Conservation (phyloP, 2,329 filamentous ascomycete species). For the Paecilomyces sp. region DNA sequence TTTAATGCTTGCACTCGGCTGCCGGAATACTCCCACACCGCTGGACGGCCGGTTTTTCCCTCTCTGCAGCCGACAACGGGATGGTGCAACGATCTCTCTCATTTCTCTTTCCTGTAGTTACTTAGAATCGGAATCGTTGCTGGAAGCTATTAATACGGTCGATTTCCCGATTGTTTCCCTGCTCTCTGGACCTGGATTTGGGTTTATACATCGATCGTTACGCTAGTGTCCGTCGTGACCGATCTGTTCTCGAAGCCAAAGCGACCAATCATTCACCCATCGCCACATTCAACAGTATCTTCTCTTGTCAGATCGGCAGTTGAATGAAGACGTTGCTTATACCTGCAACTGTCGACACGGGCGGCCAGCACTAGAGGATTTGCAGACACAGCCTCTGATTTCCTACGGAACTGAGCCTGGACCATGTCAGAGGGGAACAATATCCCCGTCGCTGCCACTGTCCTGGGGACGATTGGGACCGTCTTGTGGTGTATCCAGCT, state of each 20-base stretch:
- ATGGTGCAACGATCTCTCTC: not conserved
- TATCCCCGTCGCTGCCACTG: conserved; percentile 28
- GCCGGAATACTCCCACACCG: not conserved
- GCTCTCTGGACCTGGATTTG: not conserved
- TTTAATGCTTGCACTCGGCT: not conserved
- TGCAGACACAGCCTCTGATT: not conserved
- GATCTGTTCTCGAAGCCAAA: not conserved
- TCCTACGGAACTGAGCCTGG: not conserved
- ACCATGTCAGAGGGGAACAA: conserved; percentile 10
- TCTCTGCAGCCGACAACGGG: not conserved
- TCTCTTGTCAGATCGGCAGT: not conserved
- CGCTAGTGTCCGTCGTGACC: not conserved
- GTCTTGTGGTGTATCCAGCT: conserved; percentile 35
- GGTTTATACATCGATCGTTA: not conserved
- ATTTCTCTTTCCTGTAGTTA: not conserved
- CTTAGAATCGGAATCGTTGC: not conserved
- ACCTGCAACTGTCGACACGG: not conserved
- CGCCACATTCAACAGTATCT: not conserved
- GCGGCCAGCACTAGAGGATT: not conserved
- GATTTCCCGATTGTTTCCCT: not conserved
- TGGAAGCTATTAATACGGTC: not conserved
- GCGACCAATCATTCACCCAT: not conserved
- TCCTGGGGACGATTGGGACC: conserved; percentile 35
- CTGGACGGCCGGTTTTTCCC: not conserved
- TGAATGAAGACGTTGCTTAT: not conserved